Conservation (phyloP, 495 filamentous ascomycete genomes). For the Hypomontagnella submonticulosa region DNA sequence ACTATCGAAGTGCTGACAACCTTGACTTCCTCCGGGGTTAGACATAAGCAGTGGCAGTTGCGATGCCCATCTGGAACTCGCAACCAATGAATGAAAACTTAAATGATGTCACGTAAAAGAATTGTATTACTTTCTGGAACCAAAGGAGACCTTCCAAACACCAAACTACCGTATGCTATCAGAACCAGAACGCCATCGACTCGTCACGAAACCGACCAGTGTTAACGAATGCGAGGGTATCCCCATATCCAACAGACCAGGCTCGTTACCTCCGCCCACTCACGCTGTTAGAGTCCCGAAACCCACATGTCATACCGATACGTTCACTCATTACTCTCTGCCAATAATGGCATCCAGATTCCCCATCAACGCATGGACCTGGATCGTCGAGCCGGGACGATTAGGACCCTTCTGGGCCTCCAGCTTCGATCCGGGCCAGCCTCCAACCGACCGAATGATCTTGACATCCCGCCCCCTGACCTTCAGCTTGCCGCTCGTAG, state of each 20-base stretch:
- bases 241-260: slow-evolving; percentile 8
- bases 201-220: background rate
- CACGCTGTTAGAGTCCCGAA: background rate
- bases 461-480: slow-evolving; percentile 50
- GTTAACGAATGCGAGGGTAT: slow-evolving; percentile 34
- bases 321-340: slow-evolving; percentile 9
- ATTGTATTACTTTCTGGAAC: background rate
- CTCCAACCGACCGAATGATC: slow-evolving; percentile 41
- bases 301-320: background rate
- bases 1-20: too few species aligned
- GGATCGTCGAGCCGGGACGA: slow-evolving; percentile 41
- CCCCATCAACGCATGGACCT: slow-evolving; percentile 44
- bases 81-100: too few species aligned
- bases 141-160: slow-evolving; percentile 8
- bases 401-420: slow-evolving; percentile 53
- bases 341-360: slow-evolving; percentile 49
- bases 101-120: background rate
- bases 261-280: background rate
- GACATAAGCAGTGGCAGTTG: too few species aligned
- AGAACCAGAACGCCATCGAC: slow-evolving; percentile 13
- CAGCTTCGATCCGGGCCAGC: slow-evolving; percentile 49
- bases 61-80: too few species aligned
- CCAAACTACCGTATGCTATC: slow-evolving; percentile 8
- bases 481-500: slow-evolving; percentile 45
- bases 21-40: too few species aligned